These are phyloP conservation scores for Aspergillus avenaceus DNA, from an alignment of 495 filamentous ascomycete genomes.

Conservation along the genomic window DNA sequence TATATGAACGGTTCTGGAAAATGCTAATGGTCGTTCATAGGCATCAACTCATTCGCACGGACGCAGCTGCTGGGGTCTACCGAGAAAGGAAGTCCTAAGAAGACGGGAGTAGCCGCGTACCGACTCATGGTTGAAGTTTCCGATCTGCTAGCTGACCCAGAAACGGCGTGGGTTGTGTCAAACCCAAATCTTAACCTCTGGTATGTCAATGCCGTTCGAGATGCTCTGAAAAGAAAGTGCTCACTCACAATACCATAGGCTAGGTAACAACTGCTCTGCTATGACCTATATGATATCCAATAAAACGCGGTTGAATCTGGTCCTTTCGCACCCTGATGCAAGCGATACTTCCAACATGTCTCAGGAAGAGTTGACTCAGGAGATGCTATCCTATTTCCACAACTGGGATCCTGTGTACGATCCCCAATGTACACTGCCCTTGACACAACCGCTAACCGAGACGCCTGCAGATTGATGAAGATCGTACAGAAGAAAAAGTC, in stretches of 20 bases:
- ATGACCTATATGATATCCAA: conserved; percentile 49
- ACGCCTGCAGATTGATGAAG: no score
- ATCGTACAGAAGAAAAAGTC: no score
- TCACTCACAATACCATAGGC: no score
- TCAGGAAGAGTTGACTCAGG: conserved; percentile 29
- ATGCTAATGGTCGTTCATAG: no score
- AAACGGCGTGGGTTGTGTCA: conserved; percentile 35
- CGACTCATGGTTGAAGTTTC: conserved; percentile 38
- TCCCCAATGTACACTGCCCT: background rate
- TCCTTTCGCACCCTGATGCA: conserved; percentile 43
- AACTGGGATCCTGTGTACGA: conserved; percentile 39
- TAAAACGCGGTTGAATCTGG: conserved; percentile 47
- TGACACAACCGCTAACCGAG: no score
- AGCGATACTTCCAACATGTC: conserved; percentile 35
- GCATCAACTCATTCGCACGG: conserved; percentile 34
- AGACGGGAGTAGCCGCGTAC: conserved; percentile 37
- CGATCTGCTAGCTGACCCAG: conserved; percentile 33
- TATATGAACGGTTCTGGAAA: background rate
- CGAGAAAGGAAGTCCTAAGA: conserved; percentile 14
- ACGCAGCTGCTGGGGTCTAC: conserved; percentile 16
- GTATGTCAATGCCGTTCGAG: no score
- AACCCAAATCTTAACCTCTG: conserved; percentile 40
- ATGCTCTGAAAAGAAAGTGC: no score
- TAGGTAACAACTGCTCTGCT: conserved; percentile 36
- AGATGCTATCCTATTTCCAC: conserved; percentile 35